Evolutionary conservation across 2,329 filamentous ascomycete species (phyloP), one percentile per base, ranked within the genome.

Genomic region (Nothophaeocryptopus gaeumannii): DNA sequence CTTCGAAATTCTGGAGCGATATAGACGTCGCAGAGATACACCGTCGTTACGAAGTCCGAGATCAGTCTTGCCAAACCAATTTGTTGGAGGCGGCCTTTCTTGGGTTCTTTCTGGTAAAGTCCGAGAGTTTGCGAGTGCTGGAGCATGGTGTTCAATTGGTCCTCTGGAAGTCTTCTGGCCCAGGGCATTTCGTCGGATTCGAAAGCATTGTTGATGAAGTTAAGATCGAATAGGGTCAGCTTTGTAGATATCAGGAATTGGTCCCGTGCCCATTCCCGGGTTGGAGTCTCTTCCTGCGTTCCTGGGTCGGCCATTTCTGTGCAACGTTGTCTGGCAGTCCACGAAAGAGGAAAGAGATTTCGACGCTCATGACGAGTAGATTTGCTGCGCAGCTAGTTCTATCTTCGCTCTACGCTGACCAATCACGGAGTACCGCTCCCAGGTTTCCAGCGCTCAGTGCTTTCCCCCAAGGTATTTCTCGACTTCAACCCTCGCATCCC

Each of bases 11-110:
- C 53, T 9, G 55, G 56, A 5, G 16, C 29, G 13, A 64, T 47
- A 38, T 55, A 66, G 11, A 65, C 61, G 34, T 65, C 62, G 2
- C 58, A 60, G n/a, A 66, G 39, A 44, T 63, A 65, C 7, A 48
- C 54, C 5, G 55, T 51, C 5, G 61, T 60, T 29, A 64, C 57
- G 37, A 59, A 51, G 39, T 66, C 63, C 3, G 60, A 62, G 12
- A 64, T 45, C 30, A 63, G 55, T 8, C 63, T 58, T 10, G 56
- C 61, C n/a, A 65, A 42, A 32, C 64, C 60, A 14, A 65, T 61
- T 39, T 64, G 59, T 37, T 55, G 44, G 30, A 60, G 35, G 2
- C 50, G 47, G 26, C 42, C 37, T 4, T 48, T 41, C 15, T 45
- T 39, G 8, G 51, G 13, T 8, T 56, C 47, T 33, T 50, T 48